Percentiles rank a stretch among this genome's conserved stretches.
These are phyloP conservation scores for Suhomyces panamericanus DNA, from an alignment of 1,139 yeast genomes.

Conservation along the genomic window DNA sequence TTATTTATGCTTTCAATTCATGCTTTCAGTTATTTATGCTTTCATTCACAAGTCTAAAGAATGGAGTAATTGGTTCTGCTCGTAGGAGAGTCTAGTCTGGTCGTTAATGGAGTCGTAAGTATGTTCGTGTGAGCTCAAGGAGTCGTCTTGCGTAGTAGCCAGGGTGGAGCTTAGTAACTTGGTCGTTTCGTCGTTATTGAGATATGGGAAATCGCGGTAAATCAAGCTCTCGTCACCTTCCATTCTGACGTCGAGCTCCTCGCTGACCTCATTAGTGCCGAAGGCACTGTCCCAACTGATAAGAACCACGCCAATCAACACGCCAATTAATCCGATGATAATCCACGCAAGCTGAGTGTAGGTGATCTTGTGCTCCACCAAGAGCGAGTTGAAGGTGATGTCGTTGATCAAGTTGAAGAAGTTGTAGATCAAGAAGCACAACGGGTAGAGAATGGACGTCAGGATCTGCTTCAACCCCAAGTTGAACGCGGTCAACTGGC, in stretches of 20 bases:
- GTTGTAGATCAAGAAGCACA: constrained; percentile 83
- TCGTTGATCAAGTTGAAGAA: constrained; percentile 74
- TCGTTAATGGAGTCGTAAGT: constrained; percentile 4
- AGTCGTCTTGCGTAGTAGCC: neutral
- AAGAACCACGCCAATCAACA: constrained; percentile 46
- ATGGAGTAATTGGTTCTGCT: constrained; percentile 47
- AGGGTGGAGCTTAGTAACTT: constrained; percentile 4
- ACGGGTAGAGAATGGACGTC: constrained; percentile 79
- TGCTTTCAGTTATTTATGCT: constrained; percentile 11
- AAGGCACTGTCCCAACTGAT: constrained; percentile 49
- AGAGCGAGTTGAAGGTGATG: constrained; percentile 57
- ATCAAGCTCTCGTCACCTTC: constrained; percentile 27
- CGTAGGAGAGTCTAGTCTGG: constrained; percentile 36
- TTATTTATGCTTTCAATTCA: constrained; percentile 11
- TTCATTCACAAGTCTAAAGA: constrained; percentile 30
- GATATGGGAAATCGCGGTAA: constrained; percentile 13
- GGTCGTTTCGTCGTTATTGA: constrained; percentile 13
- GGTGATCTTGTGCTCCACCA: constrained; percentile 31
- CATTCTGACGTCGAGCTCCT: constrained; percentile 1
- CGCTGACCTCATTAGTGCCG: constrained; percentile 19
- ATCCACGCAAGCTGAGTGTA: constrained; percentile 43
- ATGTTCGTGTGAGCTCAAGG: constrained; percentile 4
- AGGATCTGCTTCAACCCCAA: constrained; percentile 70
- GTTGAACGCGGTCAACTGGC: constrained; percentile 73
- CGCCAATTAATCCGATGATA: constrained; percentile 56